Evolutionary conservation across 768 basidiomycete species (phyloP), one percentile per base, ranked within the genome.

Genomic region (Psilocybe azurescens): DNA sequence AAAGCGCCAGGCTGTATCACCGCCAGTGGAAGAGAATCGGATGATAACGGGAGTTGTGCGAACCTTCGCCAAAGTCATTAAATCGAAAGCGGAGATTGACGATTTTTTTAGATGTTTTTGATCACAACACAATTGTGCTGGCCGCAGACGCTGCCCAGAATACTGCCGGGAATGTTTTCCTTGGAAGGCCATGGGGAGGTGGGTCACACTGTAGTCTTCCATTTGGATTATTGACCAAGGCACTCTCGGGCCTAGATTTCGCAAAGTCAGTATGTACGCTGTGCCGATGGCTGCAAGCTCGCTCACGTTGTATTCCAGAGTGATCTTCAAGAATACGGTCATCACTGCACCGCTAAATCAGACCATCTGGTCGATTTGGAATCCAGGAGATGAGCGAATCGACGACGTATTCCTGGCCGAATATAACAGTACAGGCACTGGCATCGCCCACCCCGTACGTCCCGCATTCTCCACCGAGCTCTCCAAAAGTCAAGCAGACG

Each of bases 331-430:
- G 52, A 79, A 80, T 62, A 82, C 81, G 0, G 58, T 73, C 36
- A 73, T 85, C 36, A 75, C 68, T 0, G 76, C 76, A 10, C 77
- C 76, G 3, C 57, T 82, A 51, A 79, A 81, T 57, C 65, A 71
- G 10, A 74, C 77, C 0, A 66, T 84, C 20, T 84, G 83, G 83
- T 79, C 79, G 0, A 69, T 77, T 18, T 85, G 83, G 83, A 73
- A 76, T 56, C 56, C 69, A 2, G 74, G 71, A 9, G 77, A 75
- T 49, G 66, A 73, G 18, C 71, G 74, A 24, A 81, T 77, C 2
- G 77, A 79, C 61, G 65, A 83, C 47, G 70, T 83, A 14, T 62
- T 80, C 54, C 79, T 82, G 58, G 81, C 77, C 5, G 81, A 83
- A 33, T 83, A 72, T 64, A 78, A 78, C 63, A 82, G 74, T 60